Evolutionary conservation across 768 basidiomycete genomes (phyloP).

Genomic region (Suillus occidentalis): DNA sequence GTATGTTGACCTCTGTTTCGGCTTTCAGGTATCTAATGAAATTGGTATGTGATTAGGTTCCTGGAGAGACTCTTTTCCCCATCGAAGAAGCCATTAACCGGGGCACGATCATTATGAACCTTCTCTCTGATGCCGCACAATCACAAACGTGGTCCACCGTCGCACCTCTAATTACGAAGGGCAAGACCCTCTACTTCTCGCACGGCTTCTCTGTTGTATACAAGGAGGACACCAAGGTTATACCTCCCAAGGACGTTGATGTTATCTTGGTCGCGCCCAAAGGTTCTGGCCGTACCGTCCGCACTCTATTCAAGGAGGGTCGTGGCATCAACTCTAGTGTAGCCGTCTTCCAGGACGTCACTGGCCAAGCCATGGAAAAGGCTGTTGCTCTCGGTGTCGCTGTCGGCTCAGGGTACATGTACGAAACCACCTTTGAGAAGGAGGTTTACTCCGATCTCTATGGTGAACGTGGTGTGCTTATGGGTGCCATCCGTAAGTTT

Average conservation of each 20-base stretch:
- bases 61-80: slow-evolving; percentile 96
- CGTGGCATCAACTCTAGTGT: slow-evolving; percentile 96
- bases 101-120: slow-evolving; percentile 99
- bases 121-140: slow-evolving; percentile 98
- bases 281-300: slow-evolving; percentile 97
- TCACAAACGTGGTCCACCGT: slow-evolving; percentile 90
- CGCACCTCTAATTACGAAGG: slow-evolving; percentile 95
- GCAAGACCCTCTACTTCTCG: slow-evolving; percentile 99
- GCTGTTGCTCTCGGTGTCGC: slow-evolving; percentile 93
- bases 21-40: background rate
- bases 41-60: slow-evolving; percentile 52
- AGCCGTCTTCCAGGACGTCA: slow-evolving; percentile 97
- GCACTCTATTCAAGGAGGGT: slow-evolving; percentile 99
- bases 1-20: slow-evolving; percentile 38
- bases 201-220: slow-evolving; percentile 99
- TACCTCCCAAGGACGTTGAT: slow-evolving; percentile 91
- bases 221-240: slow-evolving; percentile 94
- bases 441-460: slow-evolving; percentile 99
- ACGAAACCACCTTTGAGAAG: slow-evolving; percentile 99
- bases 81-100: slow-evolving; percentile 96
- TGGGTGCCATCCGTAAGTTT: slow-evolving; percentile 90
- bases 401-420: slow-evolving; percentile 95
- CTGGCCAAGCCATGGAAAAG: slow-evolving; percentile 97
- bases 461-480: slow-evolving; percentile 99
- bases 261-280: slow-evolving; percentile 99